Conservation (phyloP, 306 rosid species). For the Alnus rubra region DNA sequence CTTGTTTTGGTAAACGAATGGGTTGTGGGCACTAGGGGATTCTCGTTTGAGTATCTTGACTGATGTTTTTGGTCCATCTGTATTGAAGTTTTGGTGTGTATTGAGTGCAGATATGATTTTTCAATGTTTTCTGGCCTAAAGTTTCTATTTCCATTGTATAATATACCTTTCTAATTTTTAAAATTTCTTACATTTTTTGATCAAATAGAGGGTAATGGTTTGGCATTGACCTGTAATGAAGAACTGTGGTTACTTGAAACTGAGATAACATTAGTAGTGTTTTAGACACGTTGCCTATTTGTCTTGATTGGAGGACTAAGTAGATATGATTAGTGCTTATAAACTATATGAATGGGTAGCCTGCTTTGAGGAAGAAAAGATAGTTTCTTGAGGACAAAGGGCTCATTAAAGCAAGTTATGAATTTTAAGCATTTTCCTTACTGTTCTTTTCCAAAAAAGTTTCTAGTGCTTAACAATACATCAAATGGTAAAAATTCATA, state of each 20-base stretch:
- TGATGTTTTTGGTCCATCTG: neutral
- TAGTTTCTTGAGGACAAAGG: neutral
- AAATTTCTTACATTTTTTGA: neutral
- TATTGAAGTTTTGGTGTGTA: neutral
- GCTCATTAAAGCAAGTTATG: neutral
- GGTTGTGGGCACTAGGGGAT: neutral
- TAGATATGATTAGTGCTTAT: neutral
- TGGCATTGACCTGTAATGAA: neutral
- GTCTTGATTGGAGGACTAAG: neutral
- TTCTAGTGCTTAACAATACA: neutral
- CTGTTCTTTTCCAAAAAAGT: neutral
- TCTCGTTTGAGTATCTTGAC: neutral
- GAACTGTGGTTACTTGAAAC: neutral
- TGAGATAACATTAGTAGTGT: neutral
- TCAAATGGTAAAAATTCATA: neutral
- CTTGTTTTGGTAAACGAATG: neutral
- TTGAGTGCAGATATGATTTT: neutral
- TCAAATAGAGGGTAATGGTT: neutral
- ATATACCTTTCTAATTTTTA: neutral
- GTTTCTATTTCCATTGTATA: neutral
- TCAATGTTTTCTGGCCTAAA: neutral
- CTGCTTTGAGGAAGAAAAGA: neutral
- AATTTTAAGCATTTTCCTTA: neutral
- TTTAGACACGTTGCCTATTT: neutral
- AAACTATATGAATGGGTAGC: neutral